Evolutionary conservation across 73 alveolate genomes (phyloP).

Genomic region (Paramecium primaurelia): DNA sequence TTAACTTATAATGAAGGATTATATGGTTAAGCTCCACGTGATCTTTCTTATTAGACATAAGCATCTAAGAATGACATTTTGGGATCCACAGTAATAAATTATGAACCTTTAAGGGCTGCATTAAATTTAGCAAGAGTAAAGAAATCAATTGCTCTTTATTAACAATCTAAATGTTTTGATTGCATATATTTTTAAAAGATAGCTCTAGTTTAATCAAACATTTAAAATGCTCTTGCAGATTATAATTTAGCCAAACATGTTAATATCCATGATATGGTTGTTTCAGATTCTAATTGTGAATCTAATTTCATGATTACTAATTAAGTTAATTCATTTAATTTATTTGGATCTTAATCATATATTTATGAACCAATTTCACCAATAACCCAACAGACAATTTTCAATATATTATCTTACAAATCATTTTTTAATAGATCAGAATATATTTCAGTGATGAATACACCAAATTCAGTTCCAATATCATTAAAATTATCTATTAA

Average conservation of each 20-base stretch:
- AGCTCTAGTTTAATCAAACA: conserved; percentile 54
- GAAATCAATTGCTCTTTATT: conserved; percentile 47
- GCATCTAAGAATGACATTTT: conserved; percentile 35
- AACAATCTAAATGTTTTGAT: conserved; percentile 20
- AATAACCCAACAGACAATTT: conserved; percentile 54
- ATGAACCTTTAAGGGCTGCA: conserved; percentile 55
- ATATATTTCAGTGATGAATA: conserved; percentile 34
- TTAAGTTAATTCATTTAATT: conserved; percentile 30
- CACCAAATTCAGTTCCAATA: conserved; percentile 56
- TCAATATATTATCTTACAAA: conserved; percentile 10
- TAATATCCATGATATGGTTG: conserved; percentile 53
- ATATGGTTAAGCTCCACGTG: conserved; percentile 49
- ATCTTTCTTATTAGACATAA: background rate
- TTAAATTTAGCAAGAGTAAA: conserved; percentile 41
- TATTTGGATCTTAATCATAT: conserved; percentile 38
- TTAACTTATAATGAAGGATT: conserved; percentile 22
- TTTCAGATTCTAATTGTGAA: background rate
- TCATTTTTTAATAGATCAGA: conserved; percentile 35
- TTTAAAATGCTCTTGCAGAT: conserved; percentile 53
- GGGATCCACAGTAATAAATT: conserved; percentile 29
- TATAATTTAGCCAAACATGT: conserved; percentile 47
- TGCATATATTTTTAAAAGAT: background rate
- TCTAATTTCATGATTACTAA: conserved; percentile 2
- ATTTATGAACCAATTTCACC: conserved; percentile 61
- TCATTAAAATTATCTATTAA: conserved; percentile 47